Percentiles rank a stretch among this genome's conserved stretches.
Conservation (phyloP, 371 early-diverging fungal genomes). For the Actinomortierella ambigua region DNA sequence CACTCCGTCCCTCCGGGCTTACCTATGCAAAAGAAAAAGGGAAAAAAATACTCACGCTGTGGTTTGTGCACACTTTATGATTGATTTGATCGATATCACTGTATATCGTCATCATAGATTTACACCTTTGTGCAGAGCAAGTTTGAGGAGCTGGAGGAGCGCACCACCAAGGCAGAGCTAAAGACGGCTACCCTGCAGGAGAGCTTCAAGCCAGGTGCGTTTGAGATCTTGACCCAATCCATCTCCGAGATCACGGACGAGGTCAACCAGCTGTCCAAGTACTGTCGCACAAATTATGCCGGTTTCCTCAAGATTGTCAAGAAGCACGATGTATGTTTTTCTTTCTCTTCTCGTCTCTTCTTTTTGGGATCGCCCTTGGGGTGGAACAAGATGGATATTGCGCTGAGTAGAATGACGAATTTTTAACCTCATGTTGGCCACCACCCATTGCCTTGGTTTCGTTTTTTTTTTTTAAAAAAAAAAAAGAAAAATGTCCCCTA, state of each 20-base stretch:
- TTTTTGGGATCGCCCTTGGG: too few relatives aligned
- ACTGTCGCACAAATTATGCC: conserved; percentile 93
- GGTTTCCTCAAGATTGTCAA: conserved; percentile 98
- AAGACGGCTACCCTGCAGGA: conserved; percentile 61
- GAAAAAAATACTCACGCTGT: not conserved
- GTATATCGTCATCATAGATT: conserved; percentile 32
- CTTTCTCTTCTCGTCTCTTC: not conserved
- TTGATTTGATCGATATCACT: too few relatives aligned
- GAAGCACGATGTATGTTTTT: conserved; percentile 87
- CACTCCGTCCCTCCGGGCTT: not conserved
- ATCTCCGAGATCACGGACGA: conserved; percentile 84
- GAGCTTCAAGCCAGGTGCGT: conserved; percentile 49
- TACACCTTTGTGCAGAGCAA: conserved; percentile 89
- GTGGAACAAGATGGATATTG: too few relatives aligned
- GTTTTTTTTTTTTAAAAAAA: too few relatives aligned
- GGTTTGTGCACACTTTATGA: too few relatives aligned
- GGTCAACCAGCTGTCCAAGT: conserved; percentile 93
- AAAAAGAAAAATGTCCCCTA: conserved; percentile 66
- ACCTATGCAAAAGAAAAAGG: not conserved
- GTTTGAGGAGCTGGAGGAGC: conserved; percentile 86
- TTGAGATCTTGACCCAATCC: conserved; percentile 58
- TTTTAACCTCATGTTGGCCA: too few relatives aligned
- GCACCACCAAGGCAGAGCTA: conserved; percentile 71
- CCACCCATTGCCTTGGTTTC: too few relatives aligned
- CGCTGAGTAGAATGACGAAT: too few relatives aligned